A percentile compares a stretch with the other conserved stretches of the same genome.
Conservation (phyloP, 441 rosid genomes). For the Populus trichocarpa region DNA sequence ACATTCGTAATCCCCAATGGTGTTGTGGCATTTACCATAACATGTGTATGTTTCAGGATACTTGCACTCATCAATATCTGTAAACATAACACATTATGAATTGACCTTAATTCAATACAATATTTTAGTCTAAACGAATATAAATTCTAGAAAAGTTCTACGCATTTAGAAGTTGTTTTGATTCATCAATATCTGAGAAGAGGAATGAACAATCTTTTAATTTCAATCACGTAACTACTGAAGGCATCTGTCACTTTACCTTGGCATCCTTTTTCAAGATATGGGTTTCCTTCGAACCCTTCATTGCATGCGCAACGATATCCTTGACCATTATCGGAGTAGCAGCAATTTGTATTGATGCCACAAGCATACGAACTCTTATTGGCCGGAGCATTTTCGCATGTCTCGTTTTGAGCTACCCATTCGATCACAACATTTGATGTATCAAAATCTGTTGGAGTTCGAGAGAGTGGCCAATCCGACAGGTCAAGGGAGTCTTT, state of each 20-base stretch:
- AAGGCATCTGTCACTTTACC: not conserved
- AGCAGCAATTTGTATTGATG: not conserved
- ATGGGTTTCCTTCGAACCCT: slow-evolving; percentile 20
- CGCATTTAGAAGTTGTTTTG: too few species aligned
- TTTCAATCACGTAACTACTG: too few species aligned
- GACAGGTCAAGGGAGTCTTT: not conserved
- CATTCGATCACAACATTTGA: slow-evolving; percentile 7
- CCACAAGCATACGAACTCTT: not conserved
- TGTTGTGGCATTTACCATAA: slow-evolving; percentile 9
- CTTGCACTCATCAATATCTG: slow-evolving; percentile 18
- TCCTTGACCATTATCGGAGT: slow-evolving; percentile 9
- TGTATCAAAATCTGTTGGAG: not conserved
- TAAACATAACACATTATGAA: not conserved
- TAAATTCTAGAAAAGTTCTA: too few species aligned
- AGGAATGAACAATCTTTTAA: too few species aligned
- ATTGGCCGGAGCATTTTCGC: not conserved
- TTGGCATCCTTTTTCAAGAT: not conserved
- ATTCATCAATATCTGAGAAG: too few species aligned
- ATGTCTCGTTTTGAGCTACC: slow-evolving; percentile 2
- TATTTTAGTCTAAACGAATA: too few species aligned
- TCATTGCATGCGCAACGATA: slow-evolving; percentile 18
- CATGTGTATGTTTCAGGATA: not conserved
- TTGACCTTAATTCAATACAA: not conserved
- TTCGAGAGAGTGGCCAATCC: not conserved
- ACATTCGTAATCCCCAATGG: slow-evolving; percentile 6